Conservation (phyloP, 345 rosid genomes). For the Dimocarpus longan region DNA sequence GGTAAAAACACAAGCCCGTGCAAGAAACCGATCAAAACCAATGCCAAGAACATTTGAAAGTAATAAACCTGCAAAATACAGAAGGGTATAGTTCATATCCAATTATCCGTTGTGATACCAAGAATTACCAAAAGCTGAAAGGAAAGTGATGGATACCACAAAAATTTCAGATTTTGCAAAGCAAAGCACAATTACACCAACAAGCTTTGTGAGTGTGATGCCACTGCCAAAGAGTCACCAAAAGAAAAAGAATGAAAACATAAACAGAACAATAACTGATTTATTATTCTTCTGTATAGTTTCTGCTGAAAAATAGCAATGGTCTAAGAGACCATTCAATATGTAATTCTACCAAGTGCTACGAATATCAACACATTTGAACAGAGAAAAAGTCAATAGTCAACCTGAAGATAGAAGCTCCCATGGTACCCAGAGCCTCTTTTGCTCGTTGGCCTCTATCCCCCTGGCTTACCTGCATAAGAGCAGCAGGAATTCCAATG, state of each 20-base stretch:
- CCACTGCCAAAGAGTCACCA: constrained; percentile 55
- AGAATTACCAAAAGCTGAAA: constrained; percentile 16
- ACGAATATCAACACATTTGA: constrained; percentile 2
- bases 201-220: constrained; percentile 88
- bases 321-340: background rate
- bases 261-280: background rate
- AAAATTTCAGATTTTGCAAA: constrained; percentile 87
- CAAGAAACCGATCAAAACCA: constrained; percentile 84
- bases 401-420: constrained; percentile 98
- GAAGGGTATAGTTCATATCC: background rate
- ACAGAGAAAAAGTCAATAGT: background rate
- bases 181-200: constrained; percentile 86
- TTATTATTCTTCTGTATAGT: background rate
- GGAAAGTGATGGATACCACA: constrained; percentile 58
- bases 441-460: constrained; percentile 67
- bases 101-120: background rate
- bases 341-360: background rate
- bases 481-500: background rate
- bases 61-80: constrained; percentile 76
- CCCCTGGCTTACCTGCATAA: constrained; percentile 72
- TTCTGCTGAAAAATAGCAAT: background rate
- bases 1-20: constrained; percentile 94
- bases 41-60: constrained; percentile 91
- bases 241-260: background rate
- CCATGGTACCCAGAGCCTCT: constrained; percentile 87